Conservation (phyloP, 306 rosid genomes). For the Vigna trinervia region DNA sequence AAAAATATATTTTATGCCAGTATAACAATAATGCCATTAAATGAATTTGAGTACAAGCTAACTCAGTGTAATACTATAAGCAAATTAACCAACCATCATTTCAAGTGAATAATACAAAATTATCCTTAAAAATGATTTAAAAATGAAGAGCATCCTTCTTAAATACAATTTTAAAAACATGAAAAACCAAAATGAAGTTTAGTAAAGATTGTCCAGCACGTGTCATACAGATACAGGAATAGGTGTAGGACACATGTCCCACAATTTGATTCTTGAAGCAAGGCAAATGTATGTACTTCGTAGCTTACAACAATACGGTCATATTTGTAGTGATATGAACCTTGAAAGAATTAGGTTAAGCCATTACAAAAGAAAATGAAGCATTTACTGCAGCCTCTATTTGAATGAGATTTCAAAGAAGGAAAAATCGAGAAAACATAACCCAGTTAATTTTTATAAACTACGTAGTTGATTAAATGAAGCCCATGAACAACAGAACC, state of each 20-base stretch:
- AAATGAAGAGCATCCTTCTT: background rate
- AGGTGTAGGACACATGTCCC: background rate
- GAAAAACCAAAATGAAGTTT: background rate
- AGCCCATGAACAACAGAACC: background rate
- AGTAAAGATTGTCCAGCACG: background rate
- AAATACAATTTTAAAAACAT: background rate
- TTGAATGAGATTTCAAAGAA: conserved; percentile 31
- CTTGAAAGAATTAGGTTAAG: conserved; percentile 18
- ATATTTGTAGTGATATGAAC: conserved; percentile 9
- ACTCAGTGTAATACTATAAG: background rate
- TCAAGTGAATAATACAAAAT: background rate
- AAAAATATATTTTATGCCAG: background rate
- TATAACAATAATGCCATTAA: background rate
- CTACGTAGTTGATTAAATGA: conserved; percentile 4
- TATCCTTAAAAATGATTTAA: background rate
- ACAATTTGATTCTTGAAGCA: background rate
- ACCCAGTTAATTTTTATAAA: conserved; percentile 19
- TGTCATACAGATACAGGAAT: background rate
- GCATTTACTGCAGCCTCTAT: conserved; percentile 19
- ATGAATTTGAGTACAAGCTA: background rate
- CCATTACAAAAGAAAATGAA: background rate
- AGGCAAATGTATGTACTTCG: background rate
- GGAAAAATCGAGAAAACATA: conserved; percentile 28
- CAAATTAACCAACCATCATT: background rate
- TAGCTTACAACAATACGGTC: conserved; percentile 15